Evolutionary conservation across 2,329 filamentous ascomycete genomes (phyloP), one percentile per base, ranked within the genome.

Genomic region (Colletotrichum truncatum): DNA sequence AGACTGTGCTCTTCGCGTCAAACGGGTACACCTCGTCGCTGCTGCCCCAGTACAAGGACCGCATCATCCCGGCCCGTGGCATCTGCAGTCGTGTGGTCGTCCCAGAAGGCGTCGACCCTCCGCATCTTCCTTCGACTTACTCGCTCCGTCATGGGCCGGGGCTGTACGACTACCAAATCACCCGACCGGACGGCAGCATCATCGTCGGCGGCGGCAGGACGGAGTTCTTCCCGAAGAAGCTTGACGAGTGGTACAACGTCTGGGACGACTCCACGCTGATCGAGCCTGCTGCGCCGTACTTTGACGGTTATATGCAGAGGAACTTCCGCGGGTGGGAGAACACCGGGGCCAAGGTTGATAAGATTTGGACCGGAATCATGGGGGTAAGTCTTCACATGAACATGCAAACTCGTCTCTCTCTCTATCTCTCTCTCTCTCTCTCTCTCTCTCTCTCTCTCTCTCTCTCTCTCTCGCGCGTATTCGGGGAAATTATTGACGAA

Each of bases 21-120:
- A 93, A 93, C 69, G 90, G 80, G 11, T 92, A 91, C 73, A 91
- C 89, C 0, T 84, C 87, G 1, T 82, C 84, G 11, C 73, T 93
- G 6, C 77, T 89, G 2, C 88, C 88, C 0, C 73, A 82, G 58
- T 91, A 90, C 72, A 75, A 80, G 6, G 82, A 84, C 64, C 83
- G 86, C 9, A 91, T 93, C 64, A 81, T 90, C 8, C 90, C 90
- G 0, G 83, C 85, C 3, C 83, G 89, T 39, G 89, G 87, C 1
- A 76, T 75, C 3, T 77, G 75, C 61, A 75, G 73, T 32, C 70
- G 69, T 4, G 75, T 77, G 10, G 64, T 53, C 14, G 68, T 67
- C 3, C 71, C 75, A 3, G 67, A 71, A 6, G 68, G 64, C 16
- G 48, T 36, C 0, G 10, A 28, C 2, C 66, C 65, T 2, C 71